Evolutionary conservation across 139 green algal species (phyloP), one percentile per base, ranked within the genome.

Genomic region (Cymbomonas tetramitiformis): DNA sequence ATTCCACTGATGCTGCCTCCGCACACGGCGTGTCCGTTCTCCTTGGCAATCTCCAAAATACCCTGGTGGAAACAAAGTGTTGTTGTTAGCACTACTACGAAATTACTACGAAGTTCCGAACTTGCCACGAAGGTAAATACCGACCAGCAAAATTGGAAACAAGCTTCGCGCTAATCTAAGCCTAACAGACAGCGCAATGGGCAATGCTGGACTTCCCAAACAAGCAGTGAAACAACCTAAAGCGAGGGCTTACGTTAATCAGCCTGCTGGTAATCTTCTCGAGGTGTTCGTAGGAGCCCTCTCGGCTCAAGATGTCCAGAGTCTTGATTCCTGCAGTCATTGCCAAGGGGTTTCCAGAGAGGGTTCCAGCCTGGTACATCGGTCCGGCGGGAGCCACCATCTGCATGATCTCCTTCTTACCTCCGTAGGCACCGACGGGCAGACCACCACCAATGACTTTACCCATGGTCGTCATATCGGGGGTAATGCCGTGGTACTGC

Each of bases 301-400:
- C 81, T 34, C 85, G 70, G 40, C 46, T 78, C 25, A 99, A 73
- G 56, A 96, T 95, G 73, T 98, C 83, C 48, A 99, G 77, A 1
- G 91, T 99, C 78, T 97, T 96, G 63, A 98, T 92, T 38, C 90
- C 90, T 7, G 91, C 88, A 18, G 74, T 83, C 91, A 99, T 99
- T 61, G 91, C 91, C 60, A 99, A 73, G 5, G 91, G 91, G 81
- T 99, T 99, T 64, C 91, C 91, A 24, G 76, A 90, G 25, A 98
- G 74, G 0, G 92, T 97, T 53, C 90, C 89, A 2, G 89, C 86
- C 78, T 94, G 86, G 74, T 95, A 95, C 90, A 98, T 95, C 59
- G 90, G 84, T 15, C 91, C 91, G 12, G 90, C 82, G 32, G 91
- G 91, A 3, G 91, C 90, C 19, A 99, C 92, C 60, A 83, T 89